Evolutionary conservation across 106 monocot species (phyloP).

Genomic region (Alisma plantagoaquatica): DNA sequence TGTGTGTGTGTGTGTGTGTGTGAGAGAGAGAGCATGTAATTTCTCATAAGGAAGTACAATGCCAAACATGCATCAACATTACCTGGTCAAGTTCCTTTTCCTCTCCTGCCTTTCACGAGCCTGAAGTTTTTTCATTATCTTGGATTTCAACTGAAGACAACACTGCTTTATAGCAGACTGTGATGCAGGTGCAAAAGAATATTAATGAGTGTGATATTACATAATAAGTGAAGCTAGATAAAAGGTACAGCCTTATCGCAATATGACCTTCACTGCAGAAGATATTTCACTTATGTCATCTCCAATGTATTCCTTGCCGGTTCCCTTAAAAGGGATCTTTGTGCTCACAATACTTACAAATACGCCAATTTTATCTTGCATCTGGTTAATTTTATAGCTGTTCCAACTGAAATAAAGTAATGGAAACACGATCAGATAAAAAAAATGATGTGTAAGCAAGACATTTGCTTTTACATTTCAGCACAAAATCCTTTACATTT

Average conservation of each 20-base stretch:
- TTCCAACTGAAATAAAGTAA: slow-evolving; percentile 73
- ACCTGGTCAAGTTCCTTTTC: slow-evolving; percentile 80
- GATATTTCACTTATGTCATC: slow-evolving; percentile 98
- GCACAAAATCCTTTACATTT: no score
- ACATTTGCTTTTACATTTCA: no score
- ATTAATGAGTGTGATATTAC: no score
- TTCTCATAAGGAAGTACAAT: no score
- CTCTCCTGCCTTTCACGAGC: slow-evolving; percentile 91
- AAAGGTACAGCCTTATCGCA: background rate
- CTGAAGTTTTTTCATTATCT: slow-evolving; percentile 95
- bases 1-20: no score
- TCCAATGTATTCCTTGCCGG: slow-evolving; percentile 97
- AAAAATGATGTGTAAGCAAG: no score
- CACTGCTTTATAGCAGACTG: slow-evolving; percentile 94
- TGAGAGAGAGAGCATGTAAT: no score
- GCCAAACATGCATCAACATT: background rate
- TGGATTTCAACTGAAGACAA: slow-evolving; percentile 87
- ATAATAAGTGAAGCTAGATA: no score
- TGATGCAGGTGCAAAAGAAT: no score
- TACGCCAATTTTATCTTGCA: slow-evolving; percentile 97
- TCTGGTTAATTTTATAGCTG: slow-evolving; percentile 90
- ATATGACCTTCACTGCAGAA: slow-evolving; percentile 80
- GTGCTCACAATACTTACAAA: slow-evolving; percentile 99
- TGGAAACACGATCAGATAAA: no score
- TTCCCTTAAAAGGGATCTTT: slow-evolving; percentile 99